Percentiles rank a stretch among this genome's conserved stretches.
Evolutionary conservation across 2,329 filamentous ascomycete genomes (phyloP).

Genomic region (Arachnopeziza araneosa): DNA sequence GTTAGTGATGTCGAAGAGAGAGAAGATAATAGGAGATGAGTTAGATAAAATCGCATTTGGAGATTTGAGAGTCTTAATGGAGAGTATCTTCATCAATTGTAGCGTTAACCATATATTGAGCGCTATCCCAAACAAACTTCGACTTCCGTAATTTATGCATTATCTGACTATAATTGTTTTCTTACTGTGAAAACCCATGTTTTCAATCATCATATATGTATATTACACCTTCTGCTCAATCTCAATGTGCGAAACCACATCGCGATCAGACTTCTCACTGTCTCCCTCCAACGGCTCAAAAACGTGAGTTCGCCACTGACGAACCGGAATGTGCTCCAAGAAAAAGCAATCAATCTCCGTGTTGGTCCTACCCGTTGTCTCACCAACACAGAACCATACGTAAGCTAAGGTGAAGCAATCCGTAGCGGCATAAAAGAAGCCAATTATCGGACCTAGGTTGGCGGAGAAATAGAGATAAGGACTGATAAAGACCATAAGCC

Average conservation of each 20-base stretch:
- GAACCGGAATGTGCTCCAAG: conserved; percentile 21
- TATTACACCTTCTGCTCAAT: background rate
- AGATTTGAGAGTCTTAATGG: too few relatives aligned
- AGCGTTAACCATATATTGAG: too few relatives aligned
- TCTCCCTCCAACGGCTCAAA: background rate
- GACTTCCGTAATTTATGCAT: too few relatives aligned
- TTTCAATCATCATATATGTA: too few relatives aligned
- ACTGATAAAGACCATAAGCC: conserved; percentile 36
- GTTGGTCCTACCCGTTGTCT: conserved; percentile 34
- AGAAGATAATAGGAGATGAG: too few relatives aligned
- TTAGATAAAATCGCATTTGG: too few relatives aligned
- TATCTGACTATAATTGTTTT: too few relatives aligned
- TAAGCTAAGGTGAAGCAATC: conserved; percentile 33
- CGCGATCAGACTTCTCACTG: background rate
- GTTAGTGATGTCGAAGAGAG: too few relatives aligned
- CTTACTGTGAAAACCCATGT: too few relatives aligned
- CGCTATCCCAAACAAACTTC: too few relatives aligned
- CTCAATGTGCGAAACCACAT: background rate
- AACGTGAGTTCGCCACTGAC: conserved; percentile 28
- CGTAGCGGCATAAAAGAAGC: conserved; percentile 34
- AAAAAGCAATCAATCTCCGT: conserved; percentile 36
- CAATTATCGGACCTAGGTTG: conserved; percentile 34
- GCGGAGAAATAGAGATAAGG: conserved; percentile 39
- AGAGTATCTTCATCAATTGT: too few relatives aligned
- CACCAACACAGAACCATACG: conserved; percentile 36